Evolutionary conservation across 2,329 filamentous ascomycete genomes (phyloP), one percentile per base, ranked within the genome.

Genomic region (Stagonosporopsis chrysanthemi): DNA sequence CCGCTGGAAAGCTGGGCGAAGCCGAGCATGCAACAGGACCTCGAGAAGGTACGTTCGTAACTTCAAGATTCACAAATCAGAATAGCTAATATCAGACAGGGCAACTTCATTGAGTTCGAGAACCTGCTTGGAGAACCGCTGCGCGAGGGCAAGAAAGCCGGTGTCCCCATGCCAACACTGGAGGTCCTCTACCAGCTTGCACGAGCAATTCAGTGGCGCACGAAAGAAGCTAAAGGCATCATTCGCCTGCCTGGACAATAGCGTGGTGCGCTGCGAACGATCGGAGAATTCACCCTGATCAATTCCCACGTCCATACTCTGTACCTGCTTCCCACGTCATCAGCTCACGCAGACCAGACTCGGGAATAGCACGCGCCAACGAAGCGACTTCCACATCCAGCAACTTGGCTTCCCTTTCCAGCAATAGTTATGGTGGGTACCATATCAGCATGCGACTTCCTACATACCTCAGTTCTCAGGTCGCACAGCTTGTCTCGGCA

Each of bases 121-220:
- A 84, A 81, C 59, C 78, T 86, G 33, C 69, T 86, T 3, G 84
- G 84, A 1, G 84, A 86, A 72, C 83, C 84, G n/a, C 58, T 86
- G 42, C 73, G 81, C 2, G 83, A 83, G 62, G 84, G 79, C 0
- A 78, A 79, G 60, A 68, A 67, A 29, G 69, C 75, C 0, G 83
- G 83, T 1, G 82, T 86, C 2, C 56, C 73, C 1, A 82, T 81
- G 72, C 83, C 83, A 0, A 83, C 79, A 15, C 68, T 86, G 29
- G 71, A 74, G 52, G 76, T 79, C 6, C 61, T 86, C 1, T 85
- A 85, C 64, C 74, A 76, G 2, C 65, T 84, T 28, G 72, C 82
- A 9, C 79, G 78, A 63, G 79, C 77, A 0, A 70, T 85, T 28
- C 83, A 86, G 68, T 78, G 79, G 72, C 73, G 78, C 63, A 77